These are phyloP conservation scores for Intubia oerlemansii DNA, from an alignment of 2,329 filamentous ascomycete genomes.

Conservation along the genomic window DNA sequence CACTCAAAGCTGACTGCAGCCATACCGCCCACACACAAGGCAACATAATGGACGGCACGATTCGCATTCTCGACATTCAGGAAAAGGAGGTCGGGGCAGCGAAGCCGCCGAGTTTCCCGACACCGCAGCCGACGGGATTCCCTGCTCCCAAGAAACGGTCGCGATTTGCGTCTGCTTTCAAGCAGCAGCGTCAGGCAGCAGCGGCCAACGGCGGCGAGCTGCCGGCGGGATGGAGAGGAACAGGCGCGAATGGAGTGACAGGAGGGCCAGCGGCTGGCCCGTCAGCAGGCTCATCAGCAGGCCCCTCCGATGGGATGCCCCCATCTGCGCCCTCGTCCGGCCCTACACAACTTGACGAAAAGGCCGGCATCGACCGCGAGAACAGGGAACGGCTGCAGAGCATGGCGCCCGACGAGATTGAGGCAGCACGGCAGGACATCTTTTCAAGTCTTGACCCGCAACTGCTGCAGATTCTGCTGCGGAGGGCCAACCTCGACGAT, in stretches of 20 bases:
- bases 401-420: slow-evolving; percentile 71
- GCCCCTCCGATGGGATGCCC: no score
- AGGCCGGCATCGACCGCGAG: slow-evolving; percentile 72
- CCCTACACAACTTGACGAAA: slow-evolving; percentile 39
- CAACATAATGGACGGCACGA: slow-evolving; percentile 19
- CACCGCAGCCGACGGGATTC: slow-evolving; percentile 46
- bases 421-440: slow-evolving; percentile 60
- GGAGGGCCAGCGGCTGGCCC: no score
- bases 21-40: no score
- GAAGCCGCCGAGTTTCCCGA: slow-evolving; percentile 41
- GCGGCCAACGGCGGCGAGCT: no score
- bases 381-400: slow-evolving; percentile 50
- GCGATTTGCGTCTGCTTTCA: slow-evolving; percentile 51
- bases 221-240: no score
- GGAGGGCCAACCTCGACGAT: slow-evolving; percentile 56
- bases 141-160: slow-evolving; percentile 69
- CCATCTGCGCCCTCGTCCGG: no score
- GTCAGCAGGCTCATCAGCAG: no score
- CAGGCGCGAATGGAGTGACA: background rate
- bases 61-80: slow-evolving; percentile 54
- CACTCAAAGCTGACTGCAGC: no score
- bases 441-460: slow-evolving; percentile 53
- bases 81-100: slow-evolving; percentile 44
- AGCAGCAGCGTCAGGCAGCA: slow-evolving; percentile 33
- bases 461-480: slow-evolving; percentile 56